These are phyloP conservation scores for Bothriochloa decipiens DNA, from an alignment of 176 grass and related monocot genomes.

Conservation along the genomic window DNA sequence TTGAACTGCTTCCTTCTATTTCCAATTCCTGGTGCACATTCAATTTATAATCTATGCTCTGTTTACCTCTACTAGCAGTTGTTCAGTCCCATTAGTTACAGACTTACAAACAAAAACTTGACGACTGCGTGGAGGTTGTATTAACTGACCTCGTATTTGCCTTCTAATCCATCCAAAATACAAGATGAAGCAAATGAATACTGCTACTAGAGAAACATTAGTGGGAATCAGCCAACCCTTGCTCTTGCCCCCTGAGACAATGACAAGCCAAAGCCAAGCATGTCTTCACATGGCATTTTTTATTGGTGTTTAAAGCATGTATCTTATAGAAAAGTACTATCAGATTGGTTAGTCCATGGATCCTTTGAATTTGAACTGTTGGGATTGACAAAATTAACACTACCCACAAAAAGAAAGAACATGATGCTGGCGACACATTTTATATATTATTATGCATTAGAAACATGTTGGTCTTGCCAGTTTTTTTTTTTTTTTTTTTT, in stretches of 20 bases:
- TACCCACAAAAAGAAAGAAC: too few relatives aligned
- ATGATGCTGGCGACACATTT: too few relatives aligned
- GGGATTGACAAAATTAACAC: too few relatives aligned
- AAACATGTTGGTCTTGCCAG: too few relatives aligned
- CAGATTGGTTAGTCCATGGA: too few relatives aligned
- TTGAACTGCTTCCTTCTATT: background rate
- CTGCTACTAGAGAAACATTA: background rate
- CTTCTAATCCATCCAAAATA: slow-evolving; percentile 1
- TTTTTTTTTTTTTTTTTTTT: too few relatives aligned
- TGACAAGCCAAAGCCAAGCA: background rate
- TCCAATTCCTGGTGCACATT: background rate
- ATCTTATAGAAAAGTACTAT: background rate
- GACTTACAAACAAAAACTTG: background rate
- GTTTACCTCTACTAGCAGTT: background rate
- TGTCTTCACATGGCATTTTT: background rate
- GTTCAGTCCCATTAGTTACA: background rate
- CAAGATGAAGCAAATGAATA: background rate
- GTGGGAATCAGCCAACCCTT: background rate
- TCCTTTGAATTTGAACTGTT: too few relatives aligned
- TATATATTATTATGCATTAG: too few relatives aligned
- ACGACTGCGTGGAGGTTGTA: background rate
- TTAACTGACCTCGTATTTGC: background rate
- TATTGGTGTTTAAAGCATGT: background rate
- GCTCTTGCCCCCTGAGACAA: background rate
- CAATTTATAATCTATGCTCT: background rate